phyloP scores from a whole-genome alignment of 208 protist genomes.

The Crithidia thermophila region DNA sequence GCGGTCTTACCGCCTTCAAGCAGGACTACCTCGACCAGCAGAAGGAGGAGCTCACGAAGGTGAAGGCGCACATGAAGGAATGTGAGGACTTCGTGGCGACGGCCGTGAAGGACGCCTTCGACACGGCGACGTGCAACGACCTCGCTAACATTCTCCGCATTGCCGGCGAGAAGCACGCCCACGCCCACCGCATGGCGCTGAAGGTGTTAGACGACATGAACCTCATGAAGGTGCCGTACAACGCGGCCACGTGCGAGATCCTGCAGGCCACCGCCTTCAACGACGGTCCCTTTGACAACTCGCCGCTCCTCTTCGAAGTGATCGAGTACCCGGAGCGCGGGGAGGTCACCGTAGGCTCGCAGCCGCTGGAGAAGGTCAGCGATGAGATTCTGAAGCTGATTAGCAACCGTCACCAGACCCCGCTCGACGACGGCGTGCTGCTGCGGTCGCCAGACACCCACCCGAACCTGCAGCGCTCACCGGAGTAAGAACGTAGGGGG shows the following conservation, averaged over 20 bases:
- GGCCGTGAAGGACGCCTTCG: conserved; percentile 65
- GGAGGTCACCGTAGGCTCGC: conserved; percentile 67
- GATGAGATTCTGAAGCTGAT: conserved; percentile 71
- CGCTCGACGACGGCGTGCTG: conserved; percentile 73
- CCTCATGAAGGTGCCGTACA: conserved; percentile 72
- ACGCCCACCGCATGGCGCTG: conserved; percentile 68
- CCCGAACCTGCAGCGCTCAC: conserved; percentile 86
- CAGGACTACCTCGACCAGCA: conserved; percentile 87
- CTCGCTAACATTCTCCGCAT: conserved; percentile 89
- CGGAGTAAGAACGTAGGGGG: conserved; percentile 45
- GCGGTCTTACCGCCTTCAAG: conserved; percentile 85
- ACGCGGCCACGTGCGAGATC: conserved; percentile 72
- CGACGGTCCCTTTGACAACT: conserved; percentile 88
- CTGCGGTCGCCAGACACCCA: conserved; percentile 71
- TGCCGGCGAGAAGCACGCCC: conserved; percentile 70
- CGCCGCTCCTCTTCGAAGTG: conserved; percentile 81
- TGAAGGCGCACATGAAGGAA: conserved; percentile 73
- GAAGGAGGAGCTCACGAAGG: conserved; percentile 65
- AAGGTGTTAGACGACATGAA: conserved; percentile 92
- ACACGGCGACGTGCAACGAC: conserved; percentile 83
- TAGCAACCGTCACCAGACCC: conserved; percentile 86
- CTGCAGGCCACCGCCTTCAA: conserved; percentile 72
- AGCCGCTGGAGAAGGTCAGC: conserved; percentile 63
- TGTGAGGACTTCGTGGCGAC: conserved; percentile 60
- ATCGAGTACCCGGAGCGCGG: conserved; percentile 92